Conservation (phyloP, 2,329 filamentous ascomycete genomes). For the Lasiodiplodia gonubiensis region DNA sequence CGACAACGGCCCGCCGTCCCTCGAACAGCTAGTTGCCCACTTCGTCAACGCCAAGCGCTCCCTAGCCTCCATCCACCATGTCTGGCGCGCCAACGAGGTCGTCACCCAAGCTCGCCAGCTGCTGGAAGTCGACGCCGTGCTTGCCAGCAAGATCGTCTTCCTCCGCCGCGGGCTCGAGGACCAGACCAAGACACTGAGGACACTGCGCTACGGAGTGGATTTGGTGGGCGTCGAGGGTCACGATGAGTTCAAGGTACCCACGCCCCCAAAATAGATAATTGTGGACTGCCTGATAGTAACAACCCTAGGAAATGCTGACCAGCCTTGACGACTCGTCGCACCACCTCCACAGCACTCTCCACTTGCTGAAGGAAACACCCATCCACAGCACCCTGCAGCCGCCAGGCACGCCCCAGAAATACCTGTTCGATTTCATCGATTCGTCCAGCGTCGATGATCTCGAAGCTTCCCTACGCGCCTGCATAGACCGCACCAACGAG, state of each 20-base stretch:
- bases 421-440: slow-evolving; percentile 77
- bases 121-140: slow-evolving; percentile 77
- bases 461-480: slow-evolving; percentile 69
- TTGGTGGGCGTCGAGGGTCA: slow-evolving; percentile 49
- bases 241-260: slow-evolving; percentile 51
- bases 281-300: background rate
- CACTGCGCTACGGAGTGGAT: slow-evolving; percentile 51
- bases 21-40: slow-evolving; percentile 82
- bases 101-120: slow-evolving; percentile 75
- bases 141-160: slow-evolving; percentile 60
- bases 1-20: slow-evolving; percentile 49
- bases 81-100: slow-evolving; percentile 86
- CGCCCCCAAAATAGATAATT: slow-evolving; percentile 1
- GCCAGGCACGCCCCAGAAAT: slow-evolving; percentile 56
- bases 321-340: slow-evolving; percentile 70
- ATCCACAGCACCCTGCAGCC: slow-evolving; percentile 71
- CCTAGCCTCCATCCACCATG: slow-evolving; percentile 79
- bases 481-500: slow-evolving; percentile 73
- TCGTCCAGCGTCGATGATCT: slow-evolving; percentile 71
- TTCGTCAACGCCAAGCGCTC: slow-evolving; percentile 88
- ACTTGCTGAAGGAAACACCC: slow-evolving; percentile 65
- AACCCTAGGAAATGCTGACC: slow-evolving; percentile 59
- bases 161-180: slow-evolving; percentile 51
- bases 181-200: slow-evolving; percentile 51
- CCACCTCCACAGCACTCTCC: slow-evolving; percentile 70